These are phyloP conservation scores for Auricularia heimuer DNA, from an alignment of 768 basidiomycete species.

Conservation along the genomic window DNA sequence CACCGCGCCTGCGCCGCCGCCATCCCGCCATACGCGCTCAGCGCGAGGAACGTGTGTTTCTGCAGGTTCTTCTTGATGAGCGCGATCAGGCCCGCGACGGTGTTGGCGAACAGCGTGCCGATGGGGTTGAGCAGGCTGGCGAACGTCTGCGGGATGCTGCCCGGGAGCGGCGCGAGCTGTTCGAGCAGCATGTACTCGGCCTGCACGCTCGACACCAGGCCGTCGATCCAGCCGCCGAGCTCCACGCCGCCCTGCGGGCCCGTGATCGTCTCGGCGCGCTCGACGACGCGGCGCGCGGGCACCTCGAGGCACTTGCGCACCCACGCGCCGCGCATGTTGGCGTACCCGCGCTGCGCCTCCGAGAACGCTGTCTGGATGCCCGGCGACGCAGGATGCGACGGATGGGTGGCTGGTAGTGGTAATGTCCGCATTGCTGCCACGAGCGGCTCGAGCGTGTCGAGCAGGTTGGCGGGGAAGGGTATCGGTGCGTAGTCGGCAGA, in stretches of 20 bases:
- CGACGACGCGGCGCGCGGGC: slow-evolving; percentile 58
- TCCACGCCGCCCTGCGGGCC: slow-evolving; percentile 57
- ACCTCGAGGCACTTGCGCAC: slow-evolving; percentile 62
- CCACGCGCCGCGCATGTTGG: slow-evolving; percentile 81
- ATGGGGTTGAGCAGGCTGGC: slow-evolving; percentile 55
- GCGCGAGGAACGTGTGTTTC: slow-evolving; percentile 70
- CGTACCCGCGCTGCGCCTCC: slow-evolving; percentile 75
- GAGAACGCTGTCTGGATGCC: slow-evolving; percentile 53
- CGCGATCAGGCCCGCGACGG: slow-evolving; percentile 48
- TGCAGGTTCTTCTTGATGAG: slow-evolving; percentile 71
- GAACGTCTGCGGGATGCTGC: slow-evolving; percentile 48
- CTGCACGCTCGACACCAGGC: slow-evolving; percentile 39
- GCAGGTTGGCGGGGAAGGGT: slow-evolving; percentile 45
- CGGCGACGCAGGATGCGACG: slow-evolving; percentile 67
- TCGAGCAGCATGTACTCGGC: slow-evolving; percentile 58
- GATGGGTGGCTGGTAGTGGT: slow-evolving; percentile 70
- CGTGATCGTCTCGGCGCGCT: slow-evolving; percentile 60
- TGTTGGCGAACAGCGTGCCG: slow-evolving; percentile 52
- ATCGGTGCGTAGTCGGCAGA: slow-evolving; percentile 44
- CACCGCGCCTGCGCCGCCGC: slow-evolving; percentile 48
- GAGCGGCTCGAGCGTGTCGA: slow-evolving; percentile 48
- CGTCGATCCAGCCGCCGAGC: slow-evolving; percentile 60
- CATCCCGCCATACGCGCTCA: slow-evolving; percentile 56
- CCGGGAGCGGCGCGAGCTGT: slow-evolving; percentile 53
- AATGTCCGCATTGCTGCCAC: slow-evolving; percentile 57